phyloP scores from a whole-genome alignment of 1,284 basidiomycete genomes.

The Psilocybe mexicana region DNA sequence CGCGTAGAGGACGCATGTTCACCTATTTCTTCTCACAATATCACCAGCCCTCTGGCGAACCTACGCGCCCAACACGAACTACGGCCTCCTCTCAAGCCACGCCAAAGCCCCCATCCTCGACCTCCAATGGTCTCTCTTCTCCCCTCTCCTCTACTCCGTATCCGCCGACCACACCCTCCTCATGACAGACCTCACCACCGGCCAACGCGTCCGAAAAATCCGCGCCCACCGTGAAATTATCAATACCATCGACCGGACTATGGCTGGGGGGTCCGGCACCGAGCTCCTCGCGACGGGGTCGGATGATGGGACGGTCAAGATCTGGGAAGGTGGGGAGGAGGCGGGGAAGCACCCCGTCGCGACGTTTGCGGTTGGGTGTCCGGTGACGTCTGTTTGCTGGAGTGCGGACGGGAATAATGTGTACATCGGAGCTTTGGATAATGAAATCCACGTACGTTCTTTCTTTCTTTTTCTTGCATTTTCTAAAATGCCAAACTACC shows the following conservation, averaged over 20 bases:
- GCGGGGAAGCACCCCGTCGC: conserved; percentile 77
- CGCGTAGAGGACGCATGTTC: no score
- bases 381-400: conserved; percentile 92
- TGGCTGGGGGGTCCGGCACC: conserved; percentile 77
- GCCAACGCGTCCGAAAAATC: conserved; percentile 72
- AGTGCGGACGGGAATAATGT: conserved; percentile 84
- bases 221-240: conserved; percentile 87
- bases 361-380: conserved; percentile 82
- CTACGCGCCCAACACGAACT: conserved; percentile 81
- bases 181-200: conserved; percentile 76
- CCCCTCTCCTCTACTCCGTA: conserved; percentile 73
- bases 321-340: conserved; percentile 85
- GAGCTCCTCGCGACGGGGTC: conserved; percentile 84
- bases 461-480: conserved; percentile 6
- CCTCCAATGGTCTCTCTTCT: conserved; percentile 78
- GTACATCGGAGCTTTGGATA: conserved; percentile 90
- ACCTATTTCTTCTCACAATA: background rate
- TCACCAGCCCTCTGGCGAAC: conserved; percentile 74
- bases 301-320: conserved; percentile 85
- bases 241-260: conserved; percentile 83
- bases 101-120: conserved; percentile 81
- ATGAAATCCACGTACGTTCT: conserved; percentile 83
- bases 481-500: background rate
- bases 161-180: conserved; percentile 82
- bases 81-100: conserved; percentile 70